Conservation (phyloP, 108 stramenopile species). For the Nitzschia putrida region DNA sequence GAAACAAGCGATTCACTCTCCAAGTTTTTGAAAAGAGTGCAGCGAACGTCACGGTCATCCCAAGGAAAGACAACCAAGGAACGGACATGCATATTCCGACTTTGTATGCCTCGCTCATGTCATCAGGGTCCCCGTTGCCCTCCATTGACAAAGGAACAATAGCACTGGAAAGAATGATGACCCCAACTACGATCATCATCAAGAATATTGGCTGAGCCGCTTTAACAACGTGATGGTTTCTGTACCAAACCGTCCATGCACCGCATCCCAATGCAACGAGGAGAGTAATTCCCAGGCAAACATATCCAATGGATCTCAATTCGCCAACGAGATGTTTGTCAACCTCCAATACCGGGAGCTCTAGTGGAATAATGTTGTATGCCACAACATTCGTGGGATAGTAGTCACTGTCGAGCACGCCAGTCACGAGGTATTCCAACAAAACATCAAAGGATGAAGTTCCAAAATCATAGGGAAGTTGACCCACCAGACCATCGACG, state of each 20-base stretch:
- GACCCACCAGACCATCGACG: slow-evolving; percentile 49
- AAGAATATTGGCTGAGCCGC: slow-evolving; percentile 56
- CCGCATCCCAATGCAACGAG: slow-evolving; percentile 11
- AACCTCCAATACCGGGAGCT: slow-evolving; percentile 18
- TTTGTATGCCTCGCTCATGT: background rate
- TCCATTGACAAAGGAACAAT: slow-evolving; percentile 37
- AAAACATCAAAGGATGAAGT: slow-evolving; percentile 13
- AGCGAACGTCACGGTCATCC: slow-evolving; percentile 46
- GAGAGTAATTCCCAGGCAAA: slow-evolving; percentile 6
- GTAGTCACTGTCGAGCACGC: background rate
- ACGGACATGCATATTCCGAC: slow-evolving; percentile 42
- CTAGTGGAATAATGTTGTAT: slow-evolving; percentile 29
- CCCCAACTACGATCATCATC: slow-evolving; percentile 36
- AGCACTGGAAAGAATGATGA: slow-evolving; percentile 27
- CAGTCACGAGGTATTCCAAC: background rate
- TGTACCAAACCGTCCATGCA: slow-evolving; percentile 27
- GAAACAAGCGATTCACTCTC: slow-evolving; percentile 38
- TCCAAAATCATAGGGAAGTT: slow-evolving; percentile 48
- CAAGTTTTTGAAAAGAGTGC: slow-evolving; percentile 52
- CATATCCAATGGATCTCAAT: slow-evolving; percentile 20
- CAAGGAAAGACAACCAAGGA: slow-evolving; percentile 42
- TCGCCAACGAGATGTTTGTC: slow-evolving; percentile 35
- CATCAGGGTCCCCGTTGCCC: slow-evolving; percentile 13
- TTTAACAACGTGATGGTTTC: slow-evolving; percentile 33
- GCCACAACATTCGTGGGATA: slow-evolving; percentile 16